These are phyloP conservation scores for Lithohypha guttulata DNA, from an alignment of 2,329 filamentous ascomycete genomes.

Conservation along the genomic window DNA sequence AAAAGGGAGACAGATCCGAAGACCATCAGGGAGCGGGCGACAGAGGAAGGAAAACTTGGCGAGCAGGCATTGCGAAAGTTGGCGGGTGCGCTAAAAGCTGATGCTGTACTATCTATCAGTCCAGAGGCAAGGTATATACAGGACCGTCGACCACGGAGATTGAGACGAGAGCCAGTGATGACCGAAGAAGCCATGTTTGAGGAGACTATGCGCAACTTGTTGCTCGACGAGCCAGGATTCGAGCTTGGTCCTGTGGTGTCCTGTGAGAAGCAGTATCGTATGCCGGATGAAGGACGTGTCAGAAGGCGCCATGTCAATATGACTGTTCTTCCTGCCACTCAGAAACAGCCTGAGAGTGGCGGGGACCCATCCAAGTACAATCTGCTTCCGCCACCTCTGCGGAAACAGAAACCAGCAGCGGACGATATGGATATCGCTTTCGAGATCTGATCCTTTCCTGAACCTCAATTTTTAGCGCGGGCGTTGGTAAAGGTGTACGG, in stretches of 20 bases:
- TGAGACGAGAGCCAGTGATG: slow-evolving; percentile 14
- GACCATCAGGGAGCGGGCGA: slow-evolving; percentile 51
- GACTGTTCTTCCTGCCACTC: background rate
- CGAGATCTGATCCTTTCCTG: slow-evolving; percentile 7
- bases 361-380: slow-evolving; percentile 6
- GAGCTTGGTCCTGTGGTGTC: slow-evolving; percentile 46
- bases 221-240: slow-evolving; percentile 29
- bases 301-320: slow-evolving; percentile 16
- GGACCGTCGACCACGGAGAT: slow-evolving; percentile 21
- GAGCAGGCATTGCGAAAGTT: slow-evolving; percentile 55
- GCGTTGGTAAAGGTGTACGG: slow-evolving; percentile 14
- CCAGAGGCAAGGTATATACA: slow-evolving; percentile 21
- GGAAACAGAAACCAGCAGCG: slow-evolving; percentile 6
- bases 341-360: no score
- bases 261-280: slow-evolving; percentile 50
- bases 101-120: slow-evolving; percentile 31
- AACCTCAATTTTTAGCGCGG: slow-evolving; percentile 13
- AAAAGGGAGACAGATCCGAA: slow-evolving; percentile 49
- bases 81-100: slow-evolving; percentile 38
- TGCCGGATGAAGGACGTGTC: slow-evolving; percentile 26
- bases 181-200: slow-evolving; percentile 43
- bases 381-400: slow-evolving; percentile 8
- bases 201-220: slow-evolving; percentile 43
- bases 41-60: slow-evolving; percentile 53
- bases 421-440: slow-evolving; percentile 12